Evolutionary conservation across 139 green algal genomes (phyloP), one percentile per base, ranked within the genome.

Genomic region (Gonium pectorale): DNA sequence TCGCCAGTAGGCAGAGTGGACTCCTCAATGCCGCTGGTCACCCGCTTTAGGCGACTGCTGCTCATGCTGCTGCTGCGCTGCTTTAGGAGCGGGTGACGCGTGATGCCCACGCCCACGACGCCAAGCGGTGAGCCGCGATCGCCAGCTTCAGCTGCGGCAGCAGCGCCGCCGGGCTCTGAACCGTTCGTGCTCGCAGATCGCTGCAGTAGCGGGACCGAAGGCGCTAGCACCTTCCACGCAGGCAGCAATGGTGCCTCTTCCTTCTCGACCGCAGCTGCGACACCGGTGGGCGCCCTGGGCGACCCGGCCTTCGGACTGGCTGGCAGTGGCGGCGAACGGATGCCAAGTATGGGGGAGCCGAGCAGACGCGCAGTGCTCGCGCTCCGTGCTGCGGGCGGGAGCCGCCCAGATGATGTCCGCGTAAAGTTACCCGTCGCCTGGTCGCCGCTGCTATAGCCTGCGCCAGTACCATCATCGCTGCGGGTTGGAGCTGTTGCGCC

Each of bases 151-250:
- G n/a, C n/a, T n/a, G n/a, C n/a, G n/a, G n/a, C n/a, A n/a, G n/a
- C n/a, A n/a, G n/a, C n/a, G n/a, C n/a, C n/a, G n/a, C n/a, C n/a
- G n/a, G n/a, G n/a, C n/a, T n/a, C n/a, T n/a, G n/a, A n/a, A n/a
- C n/a, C n/a, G n/a, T n/a, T n/a, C n/a, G n/a, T n/a, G n/a, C n/a
- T n/a, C n/a, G n/a, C n/a, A n/a, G n/a, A n/a, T n/a, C n/a, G n/a
- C n/a, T n/a, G n/a, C n/a, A n/a, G n/a, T n/a, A n/a, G n/a, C n/a
- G 1, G 9, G 37, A 9, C 77, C 27, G 62, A 27, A 4, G 60
- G 43, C 60, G n/a, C 60, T 24, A 83, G 31, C 43, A 83, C 77
- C 77, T 83, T 83, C 77, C 77, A 83, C 0, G 77, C 77, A 6
- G 77, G 77, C 21, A 83, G 15, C 62, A 83, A 37, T 43, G 60